Evolutionary conservation across 2,329 filamentous ascomycete genomes (phyloP), one percentile per base, ranked within the genome.

Genomic region (Aschersonia sp.): DNA sequence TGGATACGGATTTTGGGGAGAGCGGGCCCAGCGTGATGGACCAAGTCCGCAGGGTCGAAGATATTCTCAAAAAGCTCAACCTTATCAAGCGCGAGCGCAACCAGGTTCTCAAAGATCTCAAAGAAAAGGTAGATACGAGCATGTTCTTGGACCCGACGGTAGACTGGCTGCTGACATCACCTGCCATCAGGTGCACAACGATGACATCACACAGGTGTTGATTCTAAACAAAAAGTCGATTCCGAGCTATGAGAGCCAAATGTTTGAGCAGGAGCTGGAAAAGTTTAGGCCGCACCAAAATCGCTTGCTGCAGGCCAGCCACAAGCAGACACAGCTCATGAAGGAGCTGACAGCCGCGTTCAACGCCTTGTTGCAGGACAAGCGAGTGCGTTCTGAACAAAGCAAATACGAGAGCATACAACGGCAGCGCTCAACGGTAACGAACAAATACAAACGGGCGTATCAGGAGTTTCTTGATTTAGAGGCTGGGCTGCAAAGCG

Each of bases 191-290:
- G 83, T 90, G 47, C 90, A 94, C 66, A 87, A 84, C 54, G 94
- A 98, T 59, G 94, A 98, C 58, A 98, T 98, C 53, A 95, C 89
- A 5, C 92, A 95, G 59, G 89, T 97, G 10, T 73, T 98, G 50
- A 98, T 98, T 48, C 70, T 98, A 50, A 98, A 98, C 72, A 97
- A 97, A 63, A 98, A 97, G 66, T 84, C 87, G 2, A 90, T 97
- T 58, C 77, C 87, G 22, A 94, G 87, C 58, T 90, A 92, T 58
- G 92, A 98, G 63, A 82, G 74, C 10, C 87, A 95, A 58, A 75
- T 98, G 3, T 98, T 98, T 67, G 85, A 95, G 61, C 81, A 87
- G 12, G 92, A 98, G 64, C 73, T 98, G n/a, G 90, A 97, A 65
- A 98, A 98, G 63, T 98, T 95, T 66, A 74, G 88, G 41, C 84